Percentiles rank a stretch among this genome's conserved stretches.
Evolutionary conservation across 176 grass and related monocot species (phyloP).

Genomic region (Triticum dicoccoides): DNA sequence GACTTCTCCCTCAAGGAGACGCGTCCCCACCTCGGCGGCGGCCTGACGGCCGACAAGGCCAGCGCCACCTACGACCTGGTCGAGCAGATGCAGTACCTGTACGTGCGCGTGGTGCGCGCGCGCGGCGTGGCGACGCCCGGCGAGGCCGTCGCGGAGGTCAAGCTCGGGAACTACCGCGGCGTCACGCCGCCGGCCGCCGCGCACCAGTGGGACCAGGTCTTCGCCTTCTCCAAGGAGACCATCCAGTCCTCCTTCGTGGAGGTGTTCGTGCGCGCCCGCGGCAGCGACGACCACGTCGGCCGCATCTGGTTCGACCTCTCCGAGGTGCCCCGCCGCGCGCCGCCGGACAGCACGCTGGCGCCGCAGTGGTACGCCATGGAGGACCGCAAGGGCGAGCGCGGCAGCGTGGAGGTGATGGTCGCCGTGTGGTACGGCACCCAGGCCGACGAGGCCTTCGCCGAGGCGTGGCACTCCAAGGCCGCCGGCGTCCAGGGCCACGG

Average conservation of each 20-base stretch:
- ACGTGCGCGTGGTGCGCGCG: slow-evolving; percentile 81
- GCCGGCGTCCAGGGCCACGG: slow-evolving; percentile 75
- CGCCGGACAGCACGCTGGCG: slow-evolving; percentile 82
- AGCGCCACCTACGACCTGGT: slow-evolving; percentile 88
- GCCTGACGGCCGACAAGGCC: slow-evolving; percentile 48
- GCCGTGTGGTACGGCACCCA: slow-evolving; percentile 87
- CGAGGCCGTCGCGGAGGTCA: slow-evolving; percentile 78
- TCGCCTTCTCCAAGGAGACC: slow-evolving; percentile 87
- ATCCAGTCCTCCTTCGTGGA: slow-evolving; percentile 81
- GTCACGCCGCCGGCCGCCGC: slow-evolving; percentile 43
- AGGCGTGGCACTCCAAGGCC: slow-evolving; percentile 90
- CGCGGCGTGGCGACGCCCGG: slow-evolving; percentile 42
- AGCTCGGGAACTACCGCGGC: slow-evolving; percentile 91
- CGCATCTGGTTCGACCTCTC: slow-evolving; percentile 79
- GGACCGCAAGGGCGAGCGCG: slow-evolving; percentile 65
- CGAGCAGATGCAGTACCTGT: slow-evolving; percentile 92
- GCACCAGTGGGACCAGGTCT: slow-evolving; percentile 77
- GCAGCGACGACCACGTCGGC: slow-evolving; percentile 71
- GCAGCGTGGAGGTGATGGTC: slow-evolving; percentile 65
- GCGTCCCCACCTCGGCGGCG: slow-evolving; percentile 58
- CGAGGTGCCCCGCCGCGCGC: slow-evolving; percentile 77
- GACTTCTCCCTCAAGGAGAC: slow-evolving; percentile 90
- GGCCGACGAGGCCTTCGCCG: slow-evolving; percentile 86
- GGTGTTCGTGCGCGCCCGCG: slow-evolving; percentile 64
- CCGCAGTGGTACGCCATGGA: slow-evolving; percentile 92